phyloP scores from a whole-genome alignment of 306 rosid genomes.

The Hylodesmum podocarpum region DNA sequence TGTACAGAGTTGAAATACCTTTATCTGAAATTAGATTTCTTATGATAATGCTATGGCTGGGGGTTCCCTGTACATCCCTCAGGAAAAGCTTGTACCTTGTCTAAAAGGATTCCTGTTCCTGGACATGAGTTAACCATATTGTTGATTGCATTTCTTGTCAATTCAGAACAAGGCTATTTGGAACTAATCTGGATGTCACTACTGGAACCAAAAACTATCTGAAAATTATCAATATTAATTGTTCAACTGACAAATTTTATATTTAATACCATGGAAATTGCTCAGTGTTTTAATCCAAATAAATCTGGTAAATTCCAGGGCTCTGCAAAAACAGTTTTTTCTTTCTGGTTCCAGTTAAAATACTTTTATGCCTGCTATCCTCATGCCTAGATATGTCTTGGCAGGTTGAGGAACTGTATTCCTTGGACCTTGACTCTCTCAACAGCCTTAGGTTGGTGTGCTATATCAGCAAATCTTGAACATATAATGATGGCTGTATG shows the following conservation, averaged over 20 bases:
- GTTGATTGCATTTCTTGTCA: conserved; percentile 2
- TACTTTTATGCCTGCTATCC: not conserved
- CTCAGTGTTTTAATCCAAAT: conserved; percentile 11
- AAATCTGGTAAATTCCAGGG: not conserved
- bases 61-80: not conserved
- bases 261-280: not conserved
- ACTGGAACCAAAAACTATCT: not conserved
- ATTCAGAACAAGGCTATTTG: not conserved
- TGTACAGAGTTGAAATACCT: not conserved
- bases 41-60: not conserved
- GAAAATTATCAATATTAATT: conserved; percentile 8
- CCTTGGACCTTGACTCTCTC: conserved; percentile 80
- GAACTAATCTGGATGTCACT: not conserved
- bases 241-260: not conserved
- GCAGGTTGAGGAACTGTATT: conserved; percentile 96
- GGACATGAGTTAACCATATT: not conserved
- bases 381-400: conserved; percentile 35
- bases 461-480: conserved; percentile 15
- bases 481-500: conserved; percentile 13
- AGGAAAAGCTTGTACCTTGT: conserved; percentile 1
- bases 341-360: not conserved
- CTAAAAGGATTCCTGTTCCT: not conserved
- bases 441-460: conserved; percentile 72
- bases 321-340: not conserved
- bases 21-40: conserved; percentile 3